Percentiles rank a stretch among this genome's conserved stretches.
These are phyloP conservation scores for Linnemannia schmuckeri DNA, from an alignment of 192 early-diverging fungal species.

Conservation along the genomic window DNA sequence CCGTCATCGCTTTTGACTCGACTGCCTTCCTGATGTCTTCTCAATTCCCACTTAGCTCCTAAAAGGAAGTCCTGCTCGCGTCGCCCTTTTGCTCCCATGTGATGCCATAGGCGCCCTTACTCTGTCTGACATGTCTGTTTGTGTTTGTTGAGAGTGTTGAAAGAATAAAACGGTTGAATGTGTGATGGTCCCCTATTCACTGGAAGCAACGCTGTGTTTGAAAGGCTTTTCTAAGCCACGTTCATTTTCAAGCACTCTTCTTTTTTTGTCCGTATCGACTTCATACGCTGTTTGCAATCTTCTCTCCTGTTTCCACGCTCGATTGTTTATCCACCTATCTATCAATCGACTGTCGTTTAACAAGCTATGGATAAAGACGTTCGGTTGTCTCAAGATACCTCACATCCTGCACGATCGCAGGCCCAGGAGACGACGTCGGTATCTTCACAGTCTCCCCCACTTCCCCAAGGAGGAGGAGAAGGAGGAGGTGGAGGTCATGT, in stretches of 20 bases:
- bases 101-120: slow-evolving; percentile 18
- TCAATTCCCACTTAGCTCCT: not conserved
- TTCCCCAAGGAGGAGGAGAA: not conserved
- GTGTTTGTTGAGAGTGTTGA: slow-evolving; percentile 8
- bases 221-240: slow-evolving; percentile 17
- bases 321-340: not conserved
- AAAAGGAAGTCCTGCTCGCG: not conserved
- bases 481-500: slow-evolving; percentile 12
- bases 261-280: not conserved
- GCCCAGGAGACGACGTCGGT: not conserved
- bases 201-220: no score
- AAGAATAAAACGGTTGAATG: not conserved
- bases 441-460: not conserved
- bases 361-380: not conserved
- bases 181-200: not conserved
- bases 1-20: no score
- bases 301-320: not conserved
- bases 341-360: not conserved
- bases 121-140: slow-evolving; percentile 51
- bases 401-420: not conserved
- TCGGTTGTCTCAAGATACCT: not conserved
- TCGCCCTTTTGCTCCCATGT: not conserved
- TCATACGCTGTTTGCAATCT: not conserved
- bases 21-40: no score
- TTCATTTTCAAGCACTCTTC: not conserved